Conservation (phyloP, 129 eudicot genomes). For the Deinandra increscens region DNA sequence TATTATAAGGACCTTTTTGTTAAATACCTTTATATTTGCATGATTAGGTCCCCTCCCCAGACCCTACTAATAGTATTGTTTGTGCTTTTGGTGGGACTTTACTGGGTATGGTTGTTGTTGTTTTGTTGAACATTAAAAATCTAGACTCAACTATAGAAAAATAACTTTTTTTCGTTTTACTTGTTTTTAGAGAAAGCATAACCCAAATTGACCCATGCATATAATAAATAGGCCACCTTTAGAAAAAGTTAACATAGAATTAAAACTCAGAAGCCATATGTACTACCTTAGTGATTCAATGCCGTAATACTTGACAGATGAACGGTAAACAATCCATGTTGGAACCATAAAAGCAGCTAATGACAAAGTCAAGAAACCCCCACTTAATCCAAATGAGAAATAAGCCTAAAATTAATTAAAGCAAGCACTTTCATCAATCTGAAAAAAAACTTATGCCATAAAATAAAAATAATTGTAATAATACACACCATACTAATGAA, state of each 20-base stretch:
- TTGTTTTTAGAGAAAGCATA: neutral
- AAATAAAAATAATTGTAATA: neutral
- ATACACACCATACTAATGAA: slow-evolving; percentile 68
- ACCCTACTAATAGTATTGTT: no score
- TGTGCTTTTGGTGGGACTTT: no score
- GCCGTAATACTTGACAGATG: slow-evolving; percentile 54
- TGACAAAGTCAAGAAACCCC: slow-evolving; percentile 76
- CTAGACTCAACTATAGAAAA: no score
- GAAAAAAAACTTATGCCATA: slow-evolving; percentile 1
- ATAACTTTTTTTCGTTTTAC: neutral
- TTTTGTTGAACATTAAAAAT: no score
- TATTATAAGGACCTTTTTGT: neutral
- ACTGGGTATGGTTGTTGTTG: no score
- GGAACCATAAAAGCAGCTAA: slow-evolving; percentile 71
- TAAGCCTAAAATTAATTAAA: slow-evolving; percentile 45
- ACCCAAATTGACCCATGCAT: neutral
- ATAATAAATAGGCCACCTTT: neutral
- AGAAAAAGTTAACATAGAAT: neutral
- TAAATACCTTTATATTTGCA: no score
- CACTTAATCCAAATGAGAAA: slow-evolving; percentile 72
- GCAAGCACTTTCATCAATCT: slow-evolving; percentile 3
- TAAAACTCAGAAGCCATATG: neutral
- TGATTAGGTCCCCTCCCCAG: no score
- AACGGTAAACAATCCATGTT: slow-evolving; percentile 60
- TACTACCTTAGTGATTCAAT: slow-evolving; percentile 64